These are phyloP conservation scores for Leishmania amazonensis DNA, from an alignment of 208 protist genomes.

Conservation along the genomic window DNA sequence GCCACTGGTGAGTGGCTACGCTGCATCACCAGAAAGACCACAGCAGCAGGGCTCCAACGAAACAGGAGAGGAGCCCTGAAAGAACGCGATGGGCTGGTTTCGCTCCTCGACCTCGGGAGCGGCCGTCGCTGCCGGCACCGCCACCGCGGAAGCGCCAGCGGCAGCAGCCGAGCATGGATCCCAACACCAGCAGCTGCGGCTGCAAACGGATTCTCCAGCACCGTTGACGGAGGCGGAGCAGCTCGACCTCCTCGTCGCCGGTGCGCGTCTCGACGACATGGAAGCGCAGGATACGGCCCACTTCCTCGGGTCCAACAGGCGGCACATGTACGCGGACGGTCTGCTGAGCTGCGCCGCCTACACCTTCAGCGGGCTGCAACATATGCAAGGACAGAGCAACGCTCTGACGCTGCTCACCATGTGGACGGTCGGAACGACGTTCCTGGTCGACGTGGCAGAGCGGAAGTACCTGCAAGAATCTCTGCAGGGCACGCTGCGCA, in stretches of 20 bases:
- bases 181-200: constrained; percentile 3
- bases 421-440: constrained; percentile 77
- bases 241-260: constrained; percentile 55
- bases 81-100: constrained; percentile 13
- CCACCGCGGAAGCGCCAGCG: neutral
- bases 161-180: neutral
- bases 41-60: neutral
- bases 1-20: neutral
- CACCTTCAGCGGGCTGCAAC: constrained; percentile 67
- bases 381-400: constrained; percentile 77
- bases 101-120: constrained; percentile 2
- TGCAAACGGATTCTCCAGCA: neutral
- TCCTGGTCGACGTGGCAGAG: constrained; percentile 62
- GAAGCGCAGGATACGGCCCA: constrained; percentile 18
- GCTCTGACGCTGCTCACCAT: constrained; percentile 69
- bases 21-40: neutral
- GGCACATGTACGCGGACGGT: constrained; percentile 64
- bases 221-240: constrained; percentile 34
- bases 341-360: constrained; percentile 54
- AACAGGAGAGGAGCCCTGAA: neutral
- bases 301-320: constrained; percentile 55
- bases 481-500: constrained; percentile 12
- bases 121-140: neutral
- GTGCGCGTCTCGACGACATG: constrained; percentile 38
- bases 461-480: constrained; percentile 53